Percentiles rank a stretch among this genome's conserved stretches.
These are phyloP conservation scores for Solanum chmielewskii DNA, from an alignment of 257 asterid species.

Conservation along the genomic window DNA sequence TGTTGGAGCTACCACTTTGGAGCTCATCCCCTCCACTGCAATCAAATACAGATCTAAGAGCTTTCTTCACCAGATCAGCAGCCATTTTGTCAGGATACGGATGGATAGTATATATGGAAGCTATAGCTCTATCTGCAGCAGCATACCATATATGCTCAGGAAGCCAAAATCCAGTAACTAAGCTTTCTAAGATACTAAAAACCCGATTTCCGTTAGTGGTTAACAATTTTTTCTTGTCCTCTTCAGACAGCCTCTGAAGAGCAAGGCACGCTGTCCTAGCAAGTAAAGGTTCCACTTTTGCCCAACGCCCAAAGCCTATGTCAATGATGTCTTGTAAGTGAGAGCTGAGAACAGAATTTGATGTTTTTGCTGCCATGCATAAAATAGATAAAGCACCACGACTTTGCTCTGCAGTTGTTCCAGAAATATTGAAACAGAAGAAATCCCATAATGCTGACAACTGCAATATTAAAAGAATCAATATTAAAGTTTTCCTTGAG, in stretches of 20 bases:
- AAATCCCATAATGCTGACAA: slow-evolving; percentile 92
- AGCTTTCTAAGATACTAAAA: slow-evolving; percentile 60
- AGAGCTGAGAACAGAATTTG: slow-evolving; percentile 66
- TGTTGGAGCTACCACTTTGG: slow-evolving; percentile 28
- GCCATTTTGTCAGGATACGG: slow-evolving; percentile 83
- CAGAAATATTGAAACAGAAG: slow-evolving; percentile 85
- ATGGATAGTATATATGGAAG: slow-evolving; percentile 68
- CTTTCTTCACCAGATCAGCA: slow-evolving; percentile 59
- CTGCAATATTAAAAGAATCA: slow-evolving; percentile 31
- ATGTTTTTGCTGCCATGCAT: slow-evolving; percentile 89
- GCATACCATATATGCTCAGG: slow-evolving; percentile 86
- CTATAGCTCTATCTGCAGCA: slow-evolving; percentile 80
- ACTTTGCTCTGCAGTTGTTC: slow-evolving; percentile 90
- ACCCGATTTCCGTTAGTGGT: slow-evolving; percentile 60
- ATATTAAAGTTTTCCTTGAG: not conserved
- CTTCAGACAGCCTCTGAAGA: slow-evolving; percentile 78
- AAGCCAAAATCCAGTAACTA: slow-evolving; percentile 54
- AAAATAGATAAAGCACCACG: slow-evolving; percentile 91
- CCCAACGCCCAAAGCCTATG: slow-evolving; percentile 98
- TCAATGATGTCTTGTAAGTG: slow-evolving; percentile 90
- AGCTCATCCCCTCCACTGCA: slow-evolving; percentile 29
- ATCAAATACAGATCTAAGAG: slow-evolving; percentile 54
- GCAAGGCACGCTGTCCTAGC: slow-evolving; percentile 92
- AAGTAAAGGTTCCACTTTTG: slow-evolving; percentile 83
- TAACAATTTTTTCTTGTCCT: slow-evolving; percentile 67